These are phyloP conservation scores for Macrophomina pseudophaseolina DNA, from an alignment of 2,329 filamentous ascomycete genomes.

Conservation along the genomic window DNA sequence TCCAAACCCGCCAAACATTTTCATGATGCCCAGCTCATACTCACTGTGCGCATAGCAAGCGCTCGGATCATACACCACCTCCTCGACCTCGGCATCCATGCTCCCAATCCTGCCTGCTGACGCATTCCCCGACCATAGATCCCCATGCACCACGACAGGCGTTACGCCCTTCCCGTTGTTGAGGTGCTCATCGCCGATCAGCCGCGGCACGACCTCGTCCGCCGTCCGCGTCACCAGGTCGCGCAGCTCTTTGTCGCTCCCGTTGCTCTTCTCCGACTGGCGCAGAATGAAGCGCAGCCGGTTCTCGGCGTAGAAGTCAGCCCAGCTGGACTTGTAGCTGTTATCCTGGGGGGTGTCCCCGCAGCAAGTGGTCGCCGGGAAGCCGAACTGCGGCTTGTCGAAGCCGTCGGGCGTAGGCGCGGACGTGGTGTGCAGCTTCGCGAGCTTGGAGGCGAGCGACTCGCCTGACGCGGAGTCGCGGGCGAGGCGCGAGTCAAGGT, in stretches of 20 bases:
- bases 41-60: constrained; percentile 85
- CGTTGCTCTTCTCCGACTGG: constrained; percentile 64
- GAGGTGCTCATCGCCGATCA: constrained; percentile 73
- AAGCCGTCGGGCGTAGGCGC: constrained; percentile 68
- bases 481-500: constrained; percentile 49
- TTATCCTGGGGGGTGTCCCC: constrained; percentile 86
- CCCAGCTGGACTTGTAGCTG: constrained; percentile 73
- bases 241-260: constrained; percentile 66
- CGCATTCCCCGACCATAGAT: constrained; percentile 92
- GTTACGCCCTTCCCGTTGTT: constrained; percentile 63
- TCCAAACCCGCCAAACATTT: constrained; percentile 92
- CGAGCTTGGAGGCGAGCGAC: constrained; percentile 76
- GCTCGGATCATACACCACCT: constrained; percentile 82
- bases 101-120: constrained; percentile 66
- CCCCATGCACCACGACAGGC: constrained; percentile 88
- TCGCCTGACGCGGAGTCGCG: constrained; percentile 52
- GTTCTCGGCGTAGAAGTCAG: constrained; percentile 82
- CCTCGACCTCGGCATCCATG: constrained; percentile 62
- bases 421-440: constrained; percentile 75
- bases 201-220: constrained; percentile 69
- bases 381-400: constrained; percentile 73
- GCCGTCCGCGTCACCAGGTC: constrained; percentile 69
- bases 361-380: constrained; percentile 84
- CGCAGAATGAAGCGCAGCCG: constrained; percentile 70
- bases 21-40: constrained; percentile 93